phyloP scores from a whole-genome alignment of 2,329 filamentous ascomycete species.

The Sclerotiophoma versabilis region DNA sequence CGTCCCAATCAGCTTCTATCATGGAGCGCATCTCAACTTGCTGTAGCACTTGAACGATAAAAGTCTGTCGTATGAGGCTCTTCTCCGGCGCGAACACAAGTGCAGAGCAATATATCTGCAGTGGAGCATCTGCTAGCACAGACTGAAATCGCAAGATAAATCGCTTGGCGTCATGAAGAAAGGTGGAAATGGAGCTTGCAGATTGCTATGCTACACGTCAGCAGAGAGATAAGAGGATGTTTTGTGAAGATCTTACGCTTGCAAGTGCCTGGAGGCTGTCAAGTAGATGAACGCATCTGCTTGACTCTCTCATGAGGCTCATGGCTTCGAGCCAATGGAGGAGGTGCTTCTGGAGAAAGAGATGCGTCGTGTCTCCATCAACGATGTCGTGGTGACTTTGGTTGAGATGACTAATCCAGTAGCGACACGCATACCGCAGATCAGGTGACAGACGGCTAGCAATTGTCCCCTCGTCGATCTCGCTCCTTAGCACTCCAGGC shows the following conservation, averaged over 20 bases:
- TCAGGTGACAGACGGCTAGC: slow-evolving; percentile 19
- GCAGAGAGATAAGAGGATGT: no score
- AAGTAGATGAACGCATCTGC: not conserved
- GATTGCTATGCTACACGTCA: not conserved
- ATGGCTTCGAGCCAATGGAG: slow-evolving; percentile 41
- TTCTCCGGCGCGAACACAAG: slow-evolving; percentile 41
- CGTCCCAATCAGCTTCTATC: not conserved
- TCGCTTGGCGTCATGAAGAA: not conserved
- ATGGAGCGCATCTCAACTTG: not conserved
- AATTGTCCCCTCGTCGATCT: slow-evolving; percentile 19
- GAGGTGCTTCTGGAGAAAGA: slow-evolving; percentile 45
- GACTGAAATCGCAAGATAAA: slow-evolving; percentile 4
- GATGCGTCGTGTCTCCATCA: slow-evolving; percentile 32
- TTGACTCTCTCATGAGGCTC: slow-evolving; percentile 39
- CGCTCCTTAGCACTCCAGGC: slow-evolving; percentile 12
- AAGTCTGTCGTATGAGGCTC: slow-evolving; percentile 16
- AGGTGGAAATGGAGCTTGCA: not conserved
- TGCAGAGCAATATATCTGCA: slow-evolving; percentile 47
- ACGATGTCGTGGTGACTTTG: not conserved
- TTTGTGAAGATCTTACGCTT: no score
- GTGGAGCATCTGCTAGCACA: slow-evolving; percentile 36
- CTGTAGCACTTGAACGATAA: not conserved
- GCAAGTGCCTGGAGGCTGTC: no score
- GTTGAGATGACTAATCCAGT: not conserved
- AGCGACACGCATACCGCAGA: slow-evolving; percentile 46